phyloP scores from a whole-genome alignment of 2,329 filamentous ascomycete species.

The Laburnicola sp. region DNA sequence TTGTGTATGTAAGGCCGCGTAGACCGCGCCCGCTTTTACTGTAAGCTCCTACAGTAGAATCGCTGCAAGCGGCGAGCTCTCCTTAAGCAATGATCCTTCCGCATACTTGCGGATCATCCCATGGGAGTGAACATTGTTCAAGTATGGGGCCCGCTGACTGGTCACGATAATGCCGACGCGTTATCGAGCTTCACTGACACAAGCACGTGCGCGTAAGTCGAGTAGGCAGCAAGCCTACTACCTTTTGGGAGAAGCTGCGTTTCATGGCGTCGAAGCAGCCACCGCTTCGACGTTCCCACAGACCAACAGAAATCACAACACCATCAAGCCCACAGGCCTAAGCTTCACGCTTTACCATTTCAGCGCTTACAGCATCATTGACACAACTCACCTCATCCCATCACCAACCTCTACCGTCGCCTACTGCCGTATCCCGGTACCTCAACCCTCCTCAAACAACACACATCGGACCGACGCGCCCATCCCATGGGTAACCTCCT shows the following conservation, averaged over 20 bases:
- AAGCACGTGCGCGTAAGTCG: neutral
- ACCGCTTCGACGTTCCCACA: neutral
- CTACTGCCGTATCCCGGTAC: too few relatives aligned
- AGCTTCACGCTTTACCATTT: neutral
- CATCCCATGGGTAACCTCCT: too few relatives aligned
- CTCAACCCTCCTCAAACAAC: too few relatives aligned
- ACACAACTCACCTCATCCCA: neutral
- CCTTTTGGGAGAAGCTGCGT: too few relatives aligned
- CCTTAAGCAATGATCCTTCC: slow-evolving; percentile 10
- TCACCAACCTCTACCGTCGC: neutral
- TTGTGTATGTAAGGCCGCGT: slow-evolving; percentile 1
- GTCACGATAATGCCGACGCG: neutral
- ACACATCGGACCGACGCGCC: too few relatives aligned
- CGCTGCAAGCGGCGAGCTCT: slow-evolving; percentile 8
- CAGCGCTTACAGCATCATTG: neutral
- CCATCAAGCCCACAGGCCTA: neutral
- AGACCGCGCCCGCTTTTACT: neutral
- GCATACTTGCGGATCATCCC: slow-evolving; percentile 8
- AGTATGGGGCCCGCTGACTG: neutral
- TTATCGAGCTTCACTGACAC: neutral
- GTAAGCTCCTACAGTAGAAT: neutral
- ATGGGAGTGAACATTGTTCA: slow-evolving; percentile 3
- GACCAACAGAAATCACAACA: neutral
- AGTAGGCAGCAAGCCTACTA: neutral
- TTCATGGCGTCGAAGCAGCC: neutral